Evolutionary conservation across 2,329 filamentous ascomycete species (phyloP).

Genomic region (Tolypocladium album): DNA sequence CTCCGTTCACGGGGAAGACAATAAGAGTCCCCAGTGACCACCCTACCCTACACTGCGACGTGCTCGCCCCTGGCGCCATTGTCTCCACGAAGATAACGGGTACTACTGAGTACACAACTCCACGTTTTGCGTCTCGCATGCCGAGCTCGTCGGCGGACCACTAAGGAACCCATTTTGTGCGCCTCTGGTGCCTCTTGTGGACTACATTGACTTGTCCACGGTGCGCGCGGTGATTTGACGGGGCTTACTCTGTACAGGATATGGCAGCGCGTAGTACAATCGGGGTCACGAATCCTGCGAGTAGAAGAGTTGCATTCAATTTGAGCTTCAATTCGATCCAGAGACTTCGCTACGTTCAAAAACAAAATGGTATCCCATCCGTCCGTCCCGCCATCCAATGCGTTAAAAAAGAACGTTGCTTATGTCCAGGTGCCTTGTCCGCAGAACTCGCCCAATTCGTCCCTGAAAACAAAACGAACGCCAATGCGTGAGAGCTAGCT

Average conservation of each 20-base stretch:
- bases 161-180: neutral
- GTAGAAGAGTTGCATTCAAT: neutral
- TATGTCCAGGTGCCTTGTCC: neutral
- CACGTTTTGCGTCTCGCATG: no score
- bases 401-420: neutral
- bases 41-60: neutral
- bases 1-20: neutral
- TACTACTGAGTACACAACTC: no score
- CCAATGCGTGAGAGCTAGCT: neutral
- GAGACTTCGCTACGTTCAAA: conserved; percentile 1
- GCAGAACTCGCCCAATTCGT: neutral
- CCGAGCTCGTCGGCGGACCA: no score
- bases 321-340: neutral
- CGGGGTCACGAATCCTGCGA: neutral
- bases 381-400: conserved; percentile 6
- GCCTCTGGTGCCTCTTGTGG: neutral
- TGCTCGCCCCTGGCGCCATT: neutral
- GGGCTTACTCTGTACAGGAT: neutral
- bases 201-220: neutral
- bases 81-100: neutral
- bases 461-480: neutral
- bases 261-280: neutral
- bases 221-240: neutral
- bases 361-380: conserved; percentile 13
- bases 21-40: neutral